Evolutionary conservation across 805 yeast genomes (phyloP), one percentile per base, ranked within the genome.

Genomic region (Middelhovenomyces tepae): DNA sequence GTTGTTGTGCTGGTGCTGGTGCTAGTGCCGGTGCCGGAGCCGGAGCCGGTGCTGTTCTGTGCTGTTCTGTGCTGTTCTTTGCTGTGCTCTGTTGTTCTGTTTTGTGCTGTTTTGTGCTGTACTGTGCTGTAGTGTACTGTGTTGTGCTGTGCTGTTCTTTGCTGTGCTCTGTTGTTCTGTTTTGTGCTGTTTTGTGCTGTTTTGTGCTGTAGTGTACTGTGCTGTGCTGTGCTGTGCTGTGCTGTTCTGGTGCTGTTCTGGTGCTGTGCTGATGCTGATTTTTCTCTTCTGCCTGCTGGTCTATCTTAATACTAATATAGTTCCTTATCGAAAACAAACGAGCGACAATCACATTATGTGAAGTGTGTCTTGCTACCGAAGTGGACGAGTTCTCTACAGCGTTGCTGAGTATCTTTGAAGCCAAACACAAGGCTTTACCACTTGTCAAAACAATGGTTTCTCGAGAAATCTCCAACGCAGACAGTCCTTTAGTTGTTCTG

Each of bases 301-400:
- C n/a, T n/a, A n/a, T n/a, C n/a, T n/a, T n/a, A n/a, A n/a, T n/a
- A n/a, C n/a, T n/a, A n/a, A n/a, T n/a, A n/a, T n/a, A 33, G 31
- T 43, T 46, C 17, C 34, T 47, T 15, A 29, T 40, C 11, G 22
- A 16, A 3, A 42, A 50, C 27, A 39, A 34, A 11, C 62, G 62
- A 6, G 43, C 78, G 1, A 56, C 69, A 16, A 60, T 74, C 4
- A 65, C 78, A 2, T 60, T 75, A 5, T 75, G 79, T 1, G 68
- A 64, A 24, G 63, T 68, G 1, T 83, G 91, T 28, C 77, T 89
- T 0, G 65, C 77, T 1, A 57, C 69, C 1, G 89, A 81, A 39
- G 77, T 80, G 37, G 82, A 80, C 42, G 70, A 77, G 15, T 66
- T 79, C 42, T 82, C 94, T 1, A 65, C 75, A 4, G 71, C 85